Evolutionary conservation across 768 basidiomycete genomes (phyloP), one percentile per base, ranked within the genome.

Genomic region (Leucogyrophana mollusca): DNA sequence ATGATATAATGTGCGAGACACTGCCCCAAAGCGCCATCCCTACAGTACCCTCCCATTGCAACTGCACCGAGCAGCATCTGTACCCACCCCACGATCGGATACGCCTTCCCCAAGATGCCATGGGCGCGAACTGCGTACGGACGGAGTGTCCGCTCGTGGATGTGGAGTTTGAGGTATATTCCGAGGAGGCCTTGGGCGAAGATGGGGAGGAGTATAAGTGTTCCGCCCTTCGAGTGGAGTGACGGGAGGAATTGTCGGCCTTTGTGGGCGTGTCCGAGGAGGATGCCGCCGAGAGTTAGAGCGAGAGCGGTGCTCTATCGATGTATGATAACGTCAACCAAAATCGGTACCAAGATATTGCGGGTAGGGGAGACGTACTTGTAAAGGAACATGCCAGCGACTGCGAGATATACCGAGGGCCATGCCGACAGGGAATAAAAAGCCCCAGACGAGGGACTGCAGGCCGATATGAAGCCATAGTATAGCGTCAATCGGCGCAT

Each of bases 141-240:
- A 33, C 94, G 76, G 9, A 85, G 51, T 2, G 83, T 79, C 49
- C 74, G 73, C 65, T 95, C 90, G 51, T 94, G 77, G 21, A 96
- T 84, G 63, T 96, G 94, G 6, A 94, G 70, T 67, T 95, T 96
- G 55, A 97, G 83, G 67, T 95, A 97, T 35, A 91, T 78, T 4
- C 94, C 94, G 39, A 92, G 70, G 18, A 62, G 55, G 9, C 88
- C 70, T 67, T 96, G 94, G 2, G 71, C 53, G 11, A 76, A 54
- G 32, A 94, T 80, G 13, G 89, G 83, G 30, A 82, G 40, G 53
- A 88, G 68, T 37, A 76, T 49, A 62, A 65, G 66, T 18, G 63
- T 65, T 16, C 87, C 69, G 39, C 93, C 68, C 30, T 75, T 79
- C 4, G 83, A 87, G 60, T 96, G 94, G 0, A 79, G 79, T 4